Base-by-base conservation (phyloP, 768 basidiomycete genomes). In the Omphalotus guepiniiformis region DNA sequence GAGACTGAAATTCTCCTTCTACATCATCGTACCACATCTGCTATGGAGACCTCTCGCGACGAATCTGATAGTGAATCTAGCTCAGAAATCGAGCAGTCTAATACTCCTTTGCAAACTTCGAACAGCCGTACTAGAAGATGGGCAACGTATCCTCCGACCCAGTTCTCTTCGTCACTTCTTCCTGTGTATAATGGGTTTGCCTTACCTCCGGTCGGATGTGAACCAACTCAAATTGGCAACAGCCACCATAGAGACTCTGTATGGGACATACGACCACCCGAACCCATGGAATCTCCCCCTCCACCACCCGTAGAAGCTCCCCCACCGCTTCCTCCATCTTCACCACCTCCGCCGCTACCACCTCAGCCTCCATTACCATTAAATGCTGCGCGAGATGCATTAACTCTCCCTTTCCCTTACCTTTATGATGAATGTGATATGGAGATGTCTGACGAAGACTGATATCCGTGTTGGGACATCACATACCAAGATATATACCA, bases 101-200 rank as follows among this genome's bases (percentile, higher is more conserved):
- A 28, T 5, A 49, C 27, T 12, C 32, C 45, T 28, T 39, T 26
- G 12, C 49, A 13, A 37, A 50, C 30, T 34, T 35, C 29, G 18
- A 47, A 26, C n/a, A n/a, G n/a, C n/a, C n/a, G n/a, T n/a, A 49
- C 48, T 11, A 60, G 55, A 27, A 72, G 84, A 43, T 88, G 87
- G 86, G 86, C 82, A 9, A 58, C 50, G 28, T 88, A 83, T 55
- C 81, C 84, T 3, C 60, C 68, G 29, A 72, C 73, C 8, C 72
- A 79, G 50, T 88, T 88, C 56, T 75, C 76, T 3, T 81, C 71
- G 28, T 63, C 70, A 32, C 69, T 71, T 23, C 76, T 88, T 13
- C 77, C 78, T 4, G 43, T 77, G 1, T 85, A 80, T 57, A 69
- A 60, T 8, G 73, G 75, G 29, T 47, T 43, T 9, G 52, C 55